Conservation (phyloP, 2,329 filamentous ascomycete species). For the Endocalyx cinctus region DNA sequence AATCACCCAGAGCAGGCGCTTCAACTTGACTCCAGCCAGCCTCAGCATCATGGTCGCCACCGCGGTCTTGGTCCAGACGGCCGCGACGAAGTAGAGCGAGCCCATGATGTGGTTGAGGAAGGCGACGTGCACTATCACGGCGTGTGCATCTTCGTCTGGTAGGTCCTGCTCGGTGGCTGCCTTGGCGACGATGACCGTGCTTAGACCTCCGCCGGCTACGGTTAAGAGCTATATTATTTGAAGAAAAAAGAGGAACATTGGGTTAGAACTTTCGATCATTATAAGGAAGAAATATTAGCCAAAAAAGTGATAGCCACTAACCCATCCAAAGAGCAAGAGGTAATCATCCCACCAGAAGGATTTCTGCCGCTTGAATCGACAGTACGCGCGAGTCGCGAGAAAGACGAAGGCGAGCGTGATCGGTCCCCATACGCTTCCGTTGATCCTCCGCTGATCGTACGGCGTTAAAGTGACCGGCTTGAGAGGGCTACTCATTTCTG, state of each 20-base stretch:
- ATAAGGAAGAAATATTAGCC: neutral
- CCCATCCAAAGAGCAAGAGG: neutral
- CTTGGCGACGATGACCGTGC: no score
- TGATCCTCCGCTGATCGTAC: no score
- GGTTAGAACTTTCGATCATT: neutral
- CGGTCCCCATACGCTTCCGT: no score
- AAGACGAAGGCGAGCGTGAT: no score
- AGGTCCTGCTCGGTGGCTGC: no score
- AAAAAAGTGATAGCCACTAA: neutral
- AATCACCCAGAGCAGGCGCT: neutral
- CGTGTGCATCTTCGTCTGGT: neutral
- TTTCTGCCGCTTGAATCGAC: neutral
- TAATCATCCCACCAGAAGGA: neutral
- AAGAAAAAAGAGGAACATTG: neutral
- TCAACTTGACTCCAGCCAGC: neutral
- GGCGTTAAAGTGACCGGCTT: no score
- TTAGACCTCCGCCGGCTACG: no score
- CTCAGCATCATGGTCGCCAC: neutral
- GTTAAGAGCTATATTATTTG: no score
- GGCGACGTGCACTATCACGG: neutral
- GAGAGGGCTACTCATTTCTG: no score
- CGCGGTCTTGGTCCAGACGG: constrained; percentile 1
- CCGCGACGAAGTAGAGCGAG: neutral
- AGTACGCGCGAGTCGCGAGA: neutral
- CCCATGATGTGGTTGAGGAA: neutral